These are phyloP conservation scores for Ampelocalamus luodianensis DNA, from an alignment of 176 grass and related monocot species.

Conservation along the genomic window DNA sequence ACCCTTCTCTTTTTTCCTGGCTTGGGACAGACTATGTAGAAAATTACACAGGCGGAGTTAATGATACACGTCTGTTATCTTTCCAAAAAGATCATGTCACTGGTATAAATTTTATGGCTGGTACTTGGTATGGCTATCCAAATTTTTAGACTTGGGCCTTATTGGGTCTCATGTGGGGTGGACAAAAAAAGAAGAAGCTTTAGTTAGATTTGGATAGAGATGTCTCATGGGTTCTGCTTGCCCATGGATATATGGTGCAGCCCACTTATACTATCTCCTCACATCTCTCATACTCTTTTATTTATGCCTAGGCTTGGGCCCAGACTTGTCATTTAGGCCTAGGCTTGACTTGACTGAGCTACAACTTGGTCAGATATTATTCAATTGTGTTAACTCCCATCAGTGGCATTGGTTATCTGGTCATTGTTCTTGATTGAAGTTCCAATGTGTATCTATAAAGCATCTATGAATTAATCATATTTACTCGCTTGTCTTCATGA, in stretches of 20 bases:
- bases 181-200: conserved; percentile 3
- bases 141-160: not conserved
- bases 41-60: too few species aligned
- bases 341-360: not conserved
- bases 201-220: not conserved
- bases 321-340: not conserved
- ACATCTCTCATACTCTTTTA: not conserved
- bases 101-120: not conserved
- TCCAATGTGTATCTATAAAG: not conserved
- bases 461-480: not conserved
- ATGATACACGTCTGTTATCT: not conserved
- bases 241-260: not conserved
- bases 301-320: not conserved
- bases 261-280: not conserved
- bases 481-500: not conserved
- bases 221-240: not conserved
- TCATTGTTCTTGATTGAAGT: not conserved
- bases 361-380: not conserved
- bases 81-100: not conserved
- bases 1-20: too few species aligned
- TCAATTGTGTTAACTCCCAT: not conserved
- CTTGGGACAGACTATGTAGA: too few species aligned
- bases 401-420: not conserved
- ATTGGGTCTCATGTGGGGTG: not conserved
- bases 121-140: conserved; percentile 2